Base-by-base conservation (phyloP, 148 eudicot genomes). In the Nepenthes mirabilis region DNA sequence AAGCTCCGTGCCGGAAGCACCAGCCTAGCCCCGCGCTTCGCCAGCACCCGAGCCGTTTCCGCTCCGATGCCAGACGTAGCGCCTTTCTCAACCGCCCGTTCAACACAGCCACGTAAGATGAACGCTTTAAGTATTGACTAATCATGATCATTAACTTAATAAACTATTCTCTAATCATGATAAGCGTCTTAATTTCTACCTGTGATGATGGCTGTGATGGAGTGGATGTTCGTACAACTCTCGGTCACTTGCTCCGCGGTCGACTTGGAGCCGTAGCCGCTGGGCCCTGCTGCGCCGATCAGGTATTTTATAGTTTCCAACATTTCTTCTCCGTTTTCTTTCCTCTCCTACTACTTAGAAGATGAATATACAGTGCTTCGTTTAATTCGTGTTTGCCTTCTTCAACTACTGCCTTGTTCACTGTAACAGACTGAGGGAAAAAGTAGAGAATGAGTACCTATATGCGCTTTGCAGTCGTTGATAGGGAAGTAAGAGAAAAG, bases 41-140 rank as follows among this genome's bases (percentile, higher is more conserved):
- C 98, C 65, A 93, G 53, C 23, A 82, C 95, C 12, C 91, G 70
- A 4, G 98, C 98, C 65, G 98, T 86, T 67, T 93, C 96, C 1
- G 88, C 91, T 47, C 98, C 98, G 6, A 93, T 93, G 14, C 98
- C 98, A 3, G 96, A 93, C 57, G 96, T 93, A n/a, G 95, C 98
- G 33, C 98, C 95, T 88, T 10, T 50, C 14, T 43, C 37, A 47
- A 47, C 2, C 7, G 33, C 43, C 14, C 5, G 36, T 23, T 23
- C 37, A 68, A 55, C 51, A 60, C 50, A 63, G 0, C 12, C 10
- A 51, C 71, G 69, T 65, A 67, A 56, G 47, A 56, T 43, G 1
- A 10, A 69, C 56, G 63, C 34, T 32, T 52, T 11, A 52, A 63
- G 63, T 59, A 58, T 56, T 65, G 11, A 61, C 1, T 8, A 48